Conservation (phyloP, 2,329 filamentous ascomycete species). For the Cladobotryum protrusum region DNA sequence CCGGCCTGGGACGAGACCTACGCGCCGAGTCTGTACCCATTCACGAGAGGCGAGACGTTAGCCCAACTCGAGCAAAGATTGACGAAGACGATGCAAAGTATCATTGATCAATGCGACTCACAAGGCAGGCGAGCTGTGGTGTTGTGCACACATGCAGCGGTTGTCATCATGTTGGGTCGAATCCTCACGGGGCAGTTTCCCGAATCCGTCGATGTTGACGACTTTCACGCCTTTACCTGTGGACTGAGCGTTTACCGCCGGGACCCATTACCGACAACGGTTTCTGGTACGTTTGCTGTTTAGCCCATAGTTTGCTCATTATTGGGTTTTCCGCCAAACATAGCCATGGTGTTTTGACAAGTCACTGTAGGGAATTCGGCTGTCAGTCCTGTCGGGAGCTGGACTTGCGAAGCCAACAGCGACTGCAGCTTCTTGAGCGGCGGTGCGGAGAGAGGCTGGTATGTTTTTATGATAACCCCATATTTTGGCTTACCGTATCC, state of each 20-base stretch:
- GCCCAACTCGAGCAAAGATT: slow-evolving; percentile 73
- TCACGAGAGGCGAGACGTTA: slow-evolving; percentile 68
- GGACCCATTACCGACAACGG: slow-evolving; percentile 10
- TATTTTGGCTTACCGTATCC: slow-evolving; percentile 1
- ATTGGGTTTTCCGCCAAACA: too few species aligned
- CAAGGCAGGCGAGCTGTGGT: slow-evolving; percentile 65
- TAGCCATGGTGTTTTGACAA: too few species aligned
- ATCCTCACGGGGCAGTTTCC: slow-evolving; percentile 75
- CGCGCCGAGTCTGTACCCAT: slow-evolving; percentile 59
- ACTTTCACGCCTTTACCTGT: slow-evolving; percentile 82
- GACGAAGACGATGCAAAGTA: slow-evolving; percentile 59
- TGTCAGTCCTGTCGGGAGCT: slow-evolving; percentile 52
- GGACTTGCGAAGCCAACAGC: slow-evolving; percentile 74
- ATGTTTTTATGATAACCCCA: slow-evolving; percentile 24
- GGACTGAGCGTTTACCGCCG: slow-evolving; percentile 61
- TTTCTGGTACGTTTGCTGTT: neutral
- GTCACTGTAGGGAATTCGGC: too few species aligned
- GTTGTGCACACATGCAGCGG: slow-evolving; percentile 84
- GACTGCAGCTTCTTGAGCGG: slow-evolving; percentile 76
- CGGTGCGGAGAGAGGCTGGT: slow-evolving; percentile 88
- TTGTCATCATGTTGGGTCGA: slow-evolving; percentile 79
- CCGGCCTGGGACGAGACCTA: slow-evolving; percentile 54
- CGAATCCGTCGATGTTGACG: slow-evolving; percentile 61
- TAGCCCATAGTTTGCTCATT: too few species aligned
- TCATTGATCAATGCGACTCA: slow-evolving; percentile 68